These are phyloP conservation scores for Blastobotrys ciferrii DNA, from an alignment of 1,139 yeast genomes.

Conservation along the genomic window DNA sequence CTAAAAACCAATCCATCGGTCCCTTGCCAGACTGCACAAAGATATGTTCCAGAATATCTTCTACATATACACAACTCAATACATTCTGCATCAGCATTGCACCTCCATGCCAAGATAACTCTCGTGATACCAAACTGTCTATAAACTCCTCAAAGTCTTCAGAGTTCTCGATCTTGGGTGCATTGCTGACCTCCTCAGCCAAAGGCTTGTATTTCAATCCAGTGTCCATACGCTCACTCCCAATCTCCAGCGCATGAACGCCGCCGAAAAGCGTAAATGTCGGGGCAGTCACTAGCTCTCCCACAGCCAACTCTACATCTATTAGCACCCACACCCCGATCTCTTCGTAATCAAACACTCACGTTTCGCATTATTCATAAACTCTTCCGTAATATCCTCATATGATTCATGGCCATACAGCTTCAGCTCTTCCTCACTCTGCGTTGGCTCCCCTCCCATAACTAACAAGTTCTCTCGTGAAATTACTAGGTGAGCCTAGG, in stretches of 20 bases:
- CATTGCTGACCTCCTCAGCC: slow-evolving; percentile 26
- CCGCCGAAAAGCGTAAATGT: slow-evolving; percentile 35
- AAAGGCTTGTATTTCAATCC: slow-evolving; percentile 36
- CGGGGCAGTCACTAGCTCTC: slow-evolving; percentile 32
- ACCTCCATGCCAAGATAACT: slow-evolving; percentile 41
- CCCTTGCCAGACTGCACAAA: slow-evolving; percentile 14
- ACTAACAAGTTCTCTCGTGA: too few species aligned
- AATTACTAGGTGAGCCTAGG: too few species aligned
- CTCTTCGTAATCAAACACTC: background rate
- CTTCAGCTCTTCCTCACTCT: slow-evolving; percentile 8
- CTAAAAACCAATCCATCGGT: slow-evolving; percentile 12
- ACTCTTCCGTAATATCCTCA: slow-evolving; percentile 29
- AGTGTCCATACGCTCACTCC: slow-evolving; percentile 41
- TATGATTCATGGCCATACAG: slow-evolving; percentile 29
- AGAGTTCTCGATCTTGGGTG: slow-evolving; percentile 28
- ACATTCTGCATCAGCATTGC: slow-evolving; percentile 38
- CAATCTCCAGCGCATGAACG: slow-evolving; percentile 41
- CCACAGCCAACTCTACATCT: slow-evolving; percentile 27
- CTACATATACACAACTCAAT: slow-evolving; percentile 37
- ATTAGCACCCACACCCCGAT: slow-evolving; percentile 3
- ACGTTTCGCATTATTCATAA: slow-evolving; percentile 19
- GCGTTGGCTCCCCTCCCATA: background rate
- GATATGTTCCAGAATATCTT: slow-evolving; percentile 29
- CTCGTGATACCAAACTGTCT: slow-evolving; percentile 35
- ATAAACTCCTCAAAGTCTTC: slow-evolving; percentile 28